phyloP scores from a whole-genome alignment of 129 eudicot genomes.

The Calendula officinalis region DNA sequence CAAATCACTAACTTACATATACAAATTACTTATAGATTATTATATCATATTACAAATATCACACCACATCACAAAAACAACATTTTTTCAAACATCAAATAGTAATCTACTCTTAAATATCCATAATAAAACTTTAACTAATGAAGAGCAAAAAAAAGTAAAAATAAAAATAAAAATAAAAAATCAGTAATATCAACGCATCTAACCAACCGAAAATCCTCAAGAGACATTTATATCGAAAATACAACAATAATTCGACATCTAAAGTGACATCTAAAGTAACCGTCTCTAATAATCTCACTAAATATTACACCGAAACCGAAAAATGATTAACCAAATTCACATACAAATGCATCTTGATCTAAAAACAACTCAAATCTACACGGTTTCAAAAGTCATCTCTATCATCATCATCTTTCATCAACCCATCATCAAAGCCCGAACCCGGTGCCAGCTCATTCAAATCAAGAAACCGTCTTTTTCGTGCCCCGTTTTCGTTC shows the following conservation, averaged over 20 bases:
- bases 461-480: slow-evolving; percentile 79
- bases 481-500: slow-evolving; percentile 42
- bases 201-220: slow-evolving; percentile 28
- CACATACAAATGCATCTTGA: slow-evolving; percentile 33
- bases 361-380: slow-evolving; percentile 23
- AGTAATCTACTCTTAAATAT: too few species aligned
- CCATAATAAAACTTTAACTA: too few species aligned
- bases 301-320: slow-evolving; percentile 33
- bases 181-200: slow-evolving; percentile 23
- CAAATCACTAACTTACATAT: too few species aligned
- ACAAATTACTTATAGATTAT: too few species aligned
- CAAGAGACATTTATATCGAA: slow-evolving; percentile 6
- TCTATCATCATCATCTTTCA: slow-evolving; percentile 52
- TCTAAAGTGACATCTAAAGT: slow-evolving; percentile 24
- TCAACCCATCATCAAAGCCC: slow-evolving; percentile 84
- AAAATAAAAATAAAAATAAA: too few species aligned
- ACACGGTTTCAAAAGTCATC: slow-evolving; percentile 44
- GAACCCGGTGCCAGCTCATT: slow-evolving; percentile 97
- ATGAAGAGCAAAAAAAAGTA: too few species aligned
- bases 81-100: too few species aligned
- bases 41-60: too few species aligned
- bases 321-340: slow-evolving; percentile 41
- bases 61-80: too few species aligned
- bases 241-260: slow-evolving; percentile 18
- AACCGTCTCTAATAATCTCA: slow-evolving; percentile 19